Conservation (phyloP, 2,329 filamentous ascomycete genomes). For the Acarospora socialis region DNA sequence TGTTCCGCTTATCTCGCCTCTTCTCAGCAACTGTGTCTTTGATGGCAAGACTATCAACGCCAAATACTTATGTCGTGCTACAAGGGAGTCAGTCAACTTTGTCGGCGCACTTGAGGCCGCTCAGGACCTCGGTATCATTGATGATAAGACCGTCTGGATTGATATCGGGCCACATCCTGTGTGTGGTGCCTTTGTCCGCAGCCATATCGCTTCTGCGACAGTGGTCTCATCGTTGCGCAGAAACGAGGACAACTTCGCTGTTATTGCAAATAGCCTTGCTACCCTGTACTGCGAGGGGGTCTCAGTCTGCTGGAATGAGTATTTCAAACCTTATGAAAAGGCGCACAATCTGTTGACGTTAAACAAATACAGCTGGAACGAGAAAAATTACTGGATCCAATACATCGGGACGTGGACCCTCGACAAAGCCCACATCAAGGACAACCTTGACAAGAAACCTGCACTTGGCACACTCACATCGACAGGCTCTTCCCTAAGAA, state of each 20-base stretch:
- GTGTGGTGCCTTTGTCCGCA: too few species aligned
- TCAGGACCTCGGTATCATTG: slow-evolving; percentile 43
- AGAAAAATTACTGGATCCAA: slow-evolving; percentile 25
- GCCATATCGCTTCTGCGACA: too few species aligned
- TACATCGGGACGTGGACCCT: slow-evolving; percentile 24
- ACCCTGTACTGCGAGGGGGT: not conserved
- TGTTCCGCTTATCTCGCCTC: slow-evolving; percentile 50
- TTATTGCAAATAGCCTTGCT: not conserved
- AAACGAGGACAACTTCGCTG: not conserved
- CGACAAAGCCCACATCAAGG: too few species aligned
- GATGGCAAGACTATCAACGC: slow-evolving; percentile 43
- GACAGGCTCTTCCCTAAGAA: not conserved
- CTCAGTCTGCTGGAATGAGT: not conserved
- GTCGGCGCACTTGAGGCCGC: slow-evolving; percentile 46
- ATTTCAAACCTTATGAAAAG: not conserved
- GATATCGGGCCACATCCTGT: slow-evolving; percentile 64
- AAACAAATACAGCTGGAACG: slow-evolving; percentile 20
- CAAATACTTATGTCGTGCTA: slow-evolving; percentile 49
- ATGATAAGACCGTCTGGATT: slow-evolving; percentile 54
- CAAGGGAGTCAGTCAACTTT: slow-evolving; percentile 57
- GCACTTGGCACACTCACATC: not conserved
- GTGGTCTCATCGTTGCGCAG: not conserved
- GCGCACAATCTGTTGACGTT: not conserved
- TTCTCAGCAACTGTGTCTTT: slow-evolving; percentile 45
- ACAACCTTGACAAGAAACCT: slow-evolving; percentile 1